Conservation (phyloP, 1,284 basidiomycete genomes). For the Ustilago xerochloae region DNA sequence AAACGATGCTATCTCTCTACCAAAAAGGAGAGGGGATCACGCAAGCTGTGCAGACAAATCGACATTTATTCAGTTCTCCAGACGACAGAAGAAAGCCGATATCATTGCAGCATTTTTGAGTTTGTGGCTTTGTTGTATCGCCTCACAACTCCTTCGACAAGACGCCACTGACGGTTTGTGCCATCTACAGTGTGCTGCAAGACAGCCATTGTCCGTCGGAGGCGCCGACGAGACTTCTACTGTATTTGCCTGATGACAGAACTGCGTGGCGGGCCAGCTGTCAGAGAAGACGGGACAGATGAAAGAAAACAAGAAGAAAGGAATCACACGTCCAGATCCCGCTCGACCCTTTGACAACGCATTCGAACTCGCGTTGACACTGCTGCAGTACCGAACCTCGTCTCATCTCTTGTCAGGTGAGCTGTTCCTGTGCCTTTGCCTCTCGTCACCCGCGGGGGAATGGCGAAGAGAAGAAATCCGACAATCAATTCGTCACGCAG, state of each 20-base stretch:
- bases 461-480: neutral
- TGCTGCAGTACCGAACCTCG: too few relatives aligned
- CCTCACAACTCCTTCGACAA: neutral
- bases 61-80: neutral
- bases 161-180: too few relatives aligned
- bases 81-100: conserved; percentile 2
- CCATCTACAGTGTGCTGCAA: too few relatives aligned
- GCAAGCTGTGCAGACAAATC: conserved; percentile 7
- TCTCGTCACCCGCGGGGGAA: neutral
- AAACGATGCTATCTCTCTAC: neutral
- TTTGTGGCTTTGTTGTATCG: conserved; percentile 1
- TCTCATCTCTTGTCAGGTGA: too few relatives aligned
- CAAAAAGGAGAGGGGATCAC: neutral
- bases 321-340: neutral
- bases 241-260: neutral
- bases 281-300: neutral
- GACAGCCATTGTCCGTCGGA: neutral
- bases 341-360: too few relatives aligned
- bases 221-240: neutral
- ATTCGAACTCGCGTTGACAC: neutral
- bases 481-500: neutral
- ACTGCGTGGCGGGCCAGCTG: neutral
- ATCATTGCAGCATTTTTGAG: neutral
- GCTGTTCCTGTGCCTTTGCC: neutral
- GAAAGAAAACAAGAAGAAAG: neutral